These are phyloP conservation scores for Macrocybe sp. DNA, from an alignment of 1,284 basidiomycete genomes.

Conservation along the genomic window DNA sequence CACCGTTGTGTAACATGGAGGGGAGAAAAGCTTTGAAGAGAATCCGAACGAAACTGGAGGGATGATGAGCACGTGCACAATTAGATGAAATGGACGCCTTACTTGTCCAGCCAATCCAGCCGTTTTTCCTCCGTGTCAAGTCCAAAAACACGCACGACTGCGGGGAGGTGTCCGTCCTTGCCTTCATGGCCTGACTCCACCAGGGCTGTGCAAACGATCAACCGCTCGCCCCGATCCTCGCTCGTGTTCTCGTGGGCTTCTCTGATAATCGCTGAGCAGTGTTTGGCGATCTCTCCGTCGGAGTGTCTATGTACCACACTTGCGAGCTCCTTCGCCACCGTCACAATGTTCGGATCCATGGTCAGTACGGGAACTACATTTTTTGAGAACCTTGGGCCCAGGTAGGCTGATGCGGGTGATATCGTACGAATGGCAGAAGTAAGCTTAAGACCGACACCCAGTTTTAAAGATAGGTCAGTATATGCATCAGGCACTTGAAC, in stretches of 20 bases:
- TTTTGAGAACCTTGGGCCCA: slow-evolving; percentile 50
- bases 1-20: slow-evolving; percentile 43
- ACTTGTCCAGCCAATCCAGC: slow-evolving; percentile 42
- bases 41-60: slow-evolving; percentile 35
- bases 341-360: slow-evolving; percentile 50
- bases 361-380: slow-evolving; percentile 61
- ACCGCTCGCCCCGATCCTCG: slow-evolving; percentile 39
- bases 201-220: slow-evolving; percentile 49
- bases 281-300: slow-evolving; percentile 44
- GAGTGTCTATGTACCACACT: slow-evolving; percentile 40
- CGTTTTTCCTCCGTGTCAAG: slow-evolving; percentile 44
- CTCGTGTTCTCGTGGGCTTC: slow-evolving; percentile 43
- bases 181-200: slow-evolving; percentile 46
- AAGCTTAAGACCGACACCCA: slow-evolving; percentile 46
- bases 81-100: slow-evolving; percentile 9
- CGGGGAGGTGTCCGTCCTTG: slow-evolving; percentile 34
- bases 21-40: slow-evolving; percentile 49
- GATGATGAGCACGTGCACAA: slow-evolving; percentile 1
- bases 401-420: slow-evolving; percentile 47
- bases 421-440: slow-evolving; percentile 53
- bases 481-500: slow-evolving; percentile 41
- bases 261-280: slow-evolving; percentile 46
- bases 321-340: slow-evolving; percentile 46
- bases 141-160: slow-evolving; percentile 41
- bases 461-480: slow-evolving; percentile 38